Evolutionary conservation across 2,329 filamentous ascomycete species (phyloP).

Genomic region (Endocalyx cinctus): DNA sequence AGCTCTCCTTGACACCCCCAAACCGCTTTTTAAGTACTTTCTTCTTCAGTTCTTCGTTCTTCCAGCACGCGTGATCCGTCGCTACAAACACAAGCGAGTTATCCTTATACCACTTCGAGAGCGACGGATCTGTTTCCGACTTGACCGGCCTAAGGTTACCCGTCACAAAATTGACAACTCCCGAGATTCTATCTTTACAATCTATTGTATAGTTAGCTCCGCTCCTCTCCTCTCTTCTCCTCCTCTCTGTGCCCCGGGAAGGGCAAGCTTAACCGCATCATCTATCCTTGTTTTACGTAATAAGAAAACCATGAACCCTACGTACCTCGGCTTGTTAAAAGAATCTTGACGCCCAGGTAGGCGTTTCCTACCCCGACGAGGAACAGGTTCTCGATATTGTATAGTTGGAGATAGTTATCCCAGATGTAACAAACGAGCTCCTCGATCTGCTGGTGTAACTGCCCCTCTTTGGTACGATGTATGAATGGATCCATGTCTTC

Average conservation of each 20-base stretch:
- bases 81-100: slow-evolving; percentile 78
- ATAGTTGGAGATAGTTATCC: slow-evolving; percentile 92
- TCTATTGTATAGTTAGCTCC: slow-evolving; percentile 32
- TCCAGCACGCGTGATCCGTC: slow-evolving; percentile 71
- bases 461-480: slow-evolving; percentile 39
- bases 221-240: no score
- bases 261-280: no score
- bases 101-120: slow-evolving; percentile 78
- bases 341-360: slow-evolving; percentile 75
- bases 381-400: slow-evolving; percentile 69
- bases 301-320: no score
- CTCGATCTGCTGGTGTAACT: slow-evolving; percentile 56
- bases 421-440: slow-evolving; percentile 83
- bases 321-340: slow-evolving; percentile 73
- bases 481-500: slow-evolving; percentile 50
- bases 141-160: slow-evolving; percentile 73
- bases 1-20: slow-evolving; percentile 51
- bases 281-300: no score
- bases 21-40: slow-evolving; percentile 59
- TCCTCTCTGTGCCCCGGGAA: no score
- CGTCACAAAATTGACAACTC: slow-evolving; percentile 77
- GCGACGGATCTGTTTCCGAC: slow-evolving; percentile 68
- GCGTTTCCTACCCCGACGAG: slow-evolving; percentile 88
- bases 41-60: slow-evolving; percentile 52
- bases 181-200: slow-evolving; percentile 63